A percentile compares a stretch with the other conserved stretches of the same genome.
phyloP scores from a whole-genome alignment of 2,329 filamentous ascomycete genomes.

The Penicillium sp. region DNA sequence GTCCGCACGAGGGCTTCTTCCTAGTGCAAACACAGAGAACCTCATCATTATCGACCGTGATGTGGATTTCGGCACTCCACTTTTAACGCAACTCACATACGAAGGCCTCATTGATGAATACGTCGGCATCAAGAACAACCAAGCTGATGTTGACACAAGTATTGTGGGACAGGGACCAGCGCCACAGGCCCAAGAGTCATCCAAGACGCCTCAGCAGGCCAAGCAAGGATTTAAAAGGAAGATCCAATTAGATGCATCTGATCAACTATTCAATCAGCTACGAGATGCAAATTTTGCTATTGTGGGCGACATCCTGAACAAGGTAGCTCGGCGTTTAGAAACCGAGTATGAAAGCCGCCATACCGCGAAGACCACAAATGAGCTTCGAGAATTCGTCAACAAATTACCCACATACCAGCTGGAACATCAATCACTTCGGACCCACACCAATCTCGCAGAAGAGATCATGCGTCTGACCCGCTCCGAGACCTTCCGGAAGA shows the following conservation, averaged over 20 bases:
- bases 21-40: slow-evolving; percentile 84
- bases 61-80: slow-evolving; percentile 85
- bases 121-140: slow-evolving; percentile 87
- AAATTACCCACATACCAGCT: slow-evolving; percentile 89
- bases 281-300: slow-evolving; percentile 94
- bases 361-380: slow-evolving; percentile 80
- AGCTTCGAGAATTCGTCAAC: slow-evolving; percentile 92
- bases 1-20: slow-evolving; percentile 66
- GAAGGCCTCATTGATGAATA: slow-evolving; percentile 94
- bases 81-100: slow-evolving; percentile 94
- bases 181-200: slow-evolving; percentile 56
- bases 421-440: slow-evolving; percentile 87
- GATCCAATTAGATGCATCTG: slow-evolving; percentile 82
- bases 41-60: slow-evolving; percentile 94
- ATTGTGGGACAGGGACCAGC: slow-evolving; percentile 70
- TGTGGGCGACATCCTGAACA: slow-evolving; percentile 84
- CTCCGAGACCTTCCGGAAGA: slow-evolving; percentile 81
- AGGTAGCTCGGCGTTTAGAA: slow-evolving; percentile 80
- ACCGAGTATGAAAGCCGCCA: slow-evolving; percentile 87
- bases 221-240: slow-evolving; percentile 77
- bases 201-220: slow-evolving; percentile 46
- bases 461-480: slow-evolving; percentile 93
- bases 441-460: slow-evolving; percentile 88
- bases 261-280: slow-evolving; percentile 83
- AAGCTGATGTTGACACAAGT: slow-evolving; percentile 87